Base-by-base conservation (phyloP, 2,329 filamentous ascomycete species). In the Pseudopyricularia javanii region DNA sequence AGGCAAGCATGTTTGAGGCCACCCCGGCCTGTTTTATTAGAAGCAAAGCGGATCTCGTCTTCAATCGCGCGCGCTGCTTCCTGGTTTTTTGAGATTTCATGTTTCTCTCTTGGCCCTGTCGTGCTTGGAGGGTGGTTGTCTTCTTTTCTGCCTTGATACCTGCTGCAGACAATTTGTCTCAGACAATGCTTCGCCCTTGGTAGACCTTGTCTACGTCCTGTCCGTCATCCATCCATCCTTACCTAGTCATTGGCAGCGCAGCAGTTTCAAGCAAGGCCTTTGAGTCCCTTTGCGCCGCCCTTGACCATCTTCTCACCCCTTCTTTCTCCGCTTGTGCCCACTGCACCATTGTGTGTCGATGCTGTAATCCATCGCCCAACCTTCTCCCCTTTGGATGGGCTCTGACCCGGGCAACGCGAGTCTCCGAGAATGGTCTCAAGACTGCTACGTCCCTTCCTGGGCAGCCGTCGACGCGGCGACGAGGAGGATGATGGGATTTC, bases 401-500 rank as follows among this genome's bases (percentile, higher is more conserved):
- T 45, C 24, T 45, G 40, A 45, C 40, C 40, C 40, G 22, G 40
- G 40, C 40, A 20, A 20, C 40, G 40, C 22, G 22, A 24, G 40
- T 45, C 20, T 45, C 56, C 51, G 57, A 64, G 57, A 48, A 67
- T 68, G 62, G 57, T 68, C 49, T 63, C 63, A 52, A 59, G 57
- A 49, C 53, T 68, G 52, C 53, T 66, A 30, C 62, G 64, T 50
- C 62, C 66, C 54, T 59, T 66, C 50, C 59, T 58, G 56, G 62
- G 65, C 58, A 59, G 54, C 53, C 58, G 56, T 45, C 57, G 58
- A 28, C 49, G 51, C 48, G 54, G 52, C 6, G 47, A 51, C n/a
- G 52, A 51, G 6, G 53, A 55, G 22, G 54, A 55, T 49, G 58
- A 63, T 24, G 53, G 55, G 17, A 60, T 57, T n/a, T 54, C 58